phyloP scores from a whole-genome alignment of 2,329 filamentous ascomycete species.

The Lachnellula cervina region DNA sequence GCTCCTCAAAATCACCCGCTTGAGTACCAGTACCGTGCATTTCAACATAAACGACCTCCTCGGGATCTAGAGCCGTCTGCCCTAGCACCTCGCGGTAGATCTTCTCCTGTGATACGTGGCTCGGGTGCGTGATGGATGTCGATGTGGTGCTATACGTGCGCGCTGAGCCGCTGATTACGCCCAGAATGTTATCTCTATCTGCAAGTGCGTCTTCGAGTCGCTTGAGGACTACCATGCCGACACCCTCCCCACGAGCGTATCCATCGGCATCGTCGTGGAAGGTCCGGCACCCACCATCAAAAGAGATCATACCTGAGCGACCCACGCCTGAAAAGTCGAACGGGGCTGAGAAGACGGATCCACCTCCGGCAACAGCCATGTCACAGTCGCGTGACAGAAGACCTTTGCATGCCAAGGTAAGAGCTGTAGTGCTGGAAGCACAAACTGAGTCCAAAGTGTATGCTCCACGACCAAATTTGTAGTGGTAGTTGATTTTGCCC shows the following conservation, averaged over 20 bases:
- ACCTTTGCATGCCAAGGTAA: neutral
- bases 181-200: slow-evolving; percentile 43
- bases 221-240: slow-evolving; percentile 35
- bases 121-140: slow-evolving; percentile 50
- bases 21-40: slow-evolving; percentile 86
- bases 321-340: slow-evolving; percentile 6
- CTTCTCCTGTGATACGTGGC: neutral
- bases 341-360: slow-evolving; percentile 1
- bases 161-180: slow-evolving; percentile 58
- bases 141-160: slow-evolving; percentile 77
- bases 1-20: slow-evolving; percentile 60
- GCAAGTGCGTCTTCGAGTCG: slow-evolving; percentile 40
- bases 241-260: slow-evolving; percentile 46
- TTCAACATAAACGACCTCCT: slow-evolving; percentile 74
- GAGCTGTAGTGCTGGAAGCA: slow-evolving; percentile 29
- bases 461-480: slow-evolving; percentile 34
- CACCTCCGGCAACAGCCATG: slow-evolving; percentile 11
- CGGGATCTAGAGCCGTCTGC: slow-evolving; percentile 64
- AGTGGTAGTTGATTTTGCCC: slow-evolving; percentile 31
- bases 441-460: slow-evolving; percentile 33
- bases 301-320: slow-evolving; percentile 40
- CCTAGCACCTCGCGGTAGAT: slow-evolving; percentile 64
- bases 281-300: slow-evolving; percentile 40
- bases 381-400: slow-evolving; percentile 2
- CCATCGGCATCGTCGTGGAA: slow-evolving; percentile 44